phyloP scores from a whole-genome alignment of 208 protist genomes.

The Crithidia brevicula region DNA sequence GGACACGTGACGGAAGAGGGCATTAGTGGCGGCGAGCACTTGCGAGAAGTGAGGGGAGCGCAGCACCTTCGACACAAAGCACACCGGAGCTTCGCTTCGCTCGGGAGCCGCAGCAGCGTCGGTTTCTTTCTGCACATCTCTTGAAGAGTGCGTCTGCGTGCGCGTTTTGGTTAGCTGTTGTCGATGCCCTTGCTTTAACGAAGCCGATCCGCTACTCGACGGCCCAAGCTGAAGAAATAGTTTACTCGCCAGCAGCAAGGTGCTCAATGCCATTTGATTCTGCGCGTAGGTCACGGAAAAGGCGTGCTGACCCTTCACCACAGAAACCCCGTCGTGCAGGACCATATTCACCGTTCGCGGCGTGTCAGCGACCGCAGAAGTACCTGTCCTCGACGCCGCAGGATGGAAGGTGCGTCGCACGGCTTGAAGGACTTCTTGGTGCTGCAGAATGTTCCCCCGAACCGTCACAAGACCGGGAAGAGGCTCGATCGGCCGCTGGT shows the following conservation, averaged over 20 bases:
- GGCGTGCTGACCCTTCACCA: constrained; percentile 54
- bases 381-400: neutral
- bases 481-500: constrained; percentile 54
- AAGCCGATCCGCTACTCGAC: neutral
- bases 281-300: constrained; percentile 81
- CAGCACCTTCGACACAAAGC: constrained; percentile 78
- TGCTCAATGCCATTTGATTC: constrained; percentile 76
- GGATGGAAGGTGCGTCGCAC: constrained; percentile 13
- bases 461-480: constrained; percentile 41
- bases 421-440: constrained; percentile 25
- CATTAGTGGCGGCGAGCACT: constrained; percentile 32
- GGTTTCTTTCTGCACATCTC: too few species aligned
- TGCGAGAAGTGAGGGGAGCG: constrained; percentile 47
- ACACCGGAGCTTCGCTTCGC: constrained; percentile 25
- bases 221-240: constrained; percentile 39
- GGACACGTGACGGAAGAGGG: constrained; percentile 49
- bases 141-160: too few species aligned
- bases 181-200: neutral
- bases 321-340: constrained; percentile 80
- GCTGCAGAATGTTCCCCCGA: constrained; percentile 59
- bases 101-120: neutral
- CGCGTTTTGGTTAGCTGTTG: too few species aligned
- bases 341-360: constrained; percentile 47
- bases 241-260: constrained; percentile 51
- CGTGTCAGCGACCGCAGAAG: neutral